Percentiles rank a stretch among this genome's conserved stretches.
These are phyloP conservation scores for Medakamo hakoo DNA, from an alignment of 139 green algal genomes.

Conservation along the genomic window DNA sequence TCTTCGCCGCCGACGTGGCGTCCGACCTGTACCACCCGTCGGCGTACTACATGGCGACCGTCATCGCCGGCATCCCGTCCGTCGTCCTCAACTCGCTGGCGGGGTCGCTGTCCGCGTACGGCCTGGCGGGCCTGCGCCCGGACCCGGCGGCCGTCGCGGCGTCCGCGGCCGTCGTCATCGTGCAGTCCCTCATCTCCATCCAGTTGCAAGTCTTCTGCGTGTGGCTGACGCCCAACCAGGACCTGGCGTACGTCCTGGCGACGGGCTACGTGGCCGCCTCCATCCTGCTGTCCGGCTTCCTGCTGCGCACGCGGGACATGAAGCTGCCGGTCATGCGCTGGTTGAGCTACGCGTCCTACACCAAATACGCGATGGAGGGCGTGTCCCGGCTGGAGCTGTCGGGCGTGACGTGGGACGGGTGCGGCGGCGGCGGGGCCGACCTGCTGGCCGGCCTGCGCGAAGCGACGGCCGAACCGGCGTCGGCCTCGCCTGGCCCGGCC, in stretches of 20 bases:
- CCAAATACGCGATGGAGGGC: constrained; percentile 4
- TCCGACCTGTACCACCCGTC: constrained; percentile 34
- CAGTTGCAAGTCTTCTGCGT: constrained; percentile 15
- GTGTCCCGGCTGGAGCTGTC: not conserved
- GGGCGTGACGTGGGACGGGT: not conserved
- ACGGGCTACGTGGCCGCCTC: constrained; percentile 6
- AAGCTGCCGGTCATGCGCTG: not conserved
- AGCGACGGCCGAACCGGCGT: too few species aligned
- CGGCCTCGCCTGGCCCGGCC: not conserved
- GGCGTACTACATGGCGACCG: constrained; percentile 33
- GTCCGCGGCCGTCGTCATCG: constrained; percentile 2
- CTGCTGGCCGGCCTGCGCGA: not conserved
- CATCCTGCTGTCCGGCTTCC: constrained; percentile 8
- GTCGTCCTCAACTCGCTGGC: constrained; percentile 23
- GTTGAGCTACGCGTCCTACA: constrained; percentile 4
- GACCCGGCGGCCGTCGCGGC: not conserved
- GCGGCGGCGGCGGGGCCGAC: too few species aligned
- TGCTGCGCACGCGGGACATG: constrained; percentile 5
- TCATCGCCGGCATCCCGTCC: constrained; percentile 27
- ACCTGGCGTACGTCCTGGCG: constrained; percentile 8
- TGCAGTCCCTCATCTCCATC: constrained; percentile 14
- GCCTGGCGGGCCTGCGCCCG: constrained; percentile 32
- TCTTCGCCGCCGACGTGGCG: constrained; percentile 31
- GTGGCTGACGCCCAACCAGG: constrained; percentile 11
- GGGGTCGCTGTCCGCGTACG: constrained; percentile 30